Evolutionary conservation across 2,329 filamentous ascomycete species (phyloP).

Genomic region (Orbilia oligospora): DNA sequence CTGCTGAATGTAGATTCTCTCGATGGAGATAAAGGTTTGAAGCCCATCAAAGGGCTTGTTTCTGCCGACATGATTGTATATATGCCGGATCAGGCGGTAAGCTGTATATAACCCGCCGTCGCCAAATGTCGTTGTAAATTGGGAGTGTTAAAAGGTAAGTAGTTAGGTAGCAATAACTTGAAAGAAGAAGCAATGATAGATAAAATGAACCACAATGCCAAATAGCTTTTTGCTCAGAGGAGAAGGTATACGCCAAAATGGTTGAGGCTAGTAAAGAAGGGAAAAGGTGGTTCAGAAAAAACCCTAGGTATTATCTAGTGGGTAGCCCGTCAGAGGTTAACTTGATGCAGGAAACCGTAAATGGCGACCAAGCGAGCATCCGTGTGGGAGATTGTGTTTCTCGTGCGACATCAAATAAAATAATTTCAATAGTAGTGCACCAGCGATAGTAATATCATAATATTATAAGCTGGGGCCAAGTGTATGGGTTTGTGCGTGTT

Average conservation of each 20-base stretch:
- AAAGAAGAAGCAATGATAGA: slow-evolving; percentile 19
- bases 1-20: slow-evolving; percentile 53
- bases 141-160: slow-evolving; percentile 1
- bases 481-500: slow-evolving; percentile 46
- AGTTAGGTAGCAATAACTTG: slow-evolving; percentile 16
- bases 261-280: slow-evolving; percentile 24
- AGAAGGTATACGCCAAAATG: slow-evolving; percentile 35
- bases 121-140: slow-evolving; percentile 5
- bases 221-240: slow-evolving; percentile 29
- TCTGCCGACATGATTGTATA: slow-evolving; percentile 38
- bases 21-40: slow-evolving; percentile 40
- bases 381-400: slow-evolving; percentile 57
- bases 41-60: slow-evolving; percentile 22
- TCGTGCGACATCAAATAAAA: slow-evolving; percentile 53
- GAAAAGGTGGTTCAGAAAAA: slow-evolving; percentile 30
- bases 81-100: slow-evolving; percentile 18
- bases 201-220: slow-evolving; percentile 37
- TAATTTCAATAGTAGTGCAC: slow-evolving; percentile 30
- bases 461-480: slow-evolving; percentile 47
- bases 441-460: slow-evolving; percentile 31
- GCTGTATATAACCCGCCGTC: slow-evolving; percentile 33
- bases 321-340: slow-evolving; percentile 50
- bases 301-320: slow-evolving; percentile 31
- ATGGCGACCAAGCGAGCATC: slow-evolving; percentile 46
- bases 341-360: slow-evolving; percentile 49